Evolutionary conservation across 495 filamentous ascomycete species (phyloP), one percentile per base, ranked within the genome.

Genomic region (Hypoxylon fragiforme): DNA sequence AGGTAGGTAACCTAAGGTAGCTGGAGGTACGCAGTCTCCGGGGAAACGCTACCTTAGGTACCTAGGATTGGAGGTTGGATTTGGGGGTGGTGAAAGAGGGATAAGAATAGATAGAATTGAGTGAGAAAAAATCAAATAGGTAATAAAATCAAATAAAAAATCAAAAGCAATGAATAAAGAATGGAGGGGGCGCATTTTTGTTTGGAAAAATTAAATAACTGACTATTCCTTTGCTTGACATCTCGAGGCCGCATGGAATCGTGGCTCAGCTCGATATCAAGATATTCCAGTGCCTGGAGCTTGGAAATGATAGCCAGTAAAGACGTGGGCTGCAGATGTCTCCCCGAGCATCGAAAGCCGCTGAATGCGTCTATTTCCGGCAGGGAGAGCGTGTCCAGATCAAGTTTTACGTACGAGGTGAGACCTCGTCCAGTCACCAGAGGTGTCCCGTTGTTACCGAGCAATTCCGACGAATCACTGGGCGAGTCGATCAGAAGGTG

Each of bases 251-350:
- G 47, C 12, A 15, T 44, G 3, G 58, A 53, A 36, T 62, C 58
- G 13, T 62, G 58, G 31, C 48, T 62, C 2, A 62, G 53, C 15
- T 57, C 48, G 20, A 57, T 41, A 19, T 62, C 53, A 9, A 62
- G 53, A 36, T 52, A 52, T 36, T 56, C 52, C 7, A 62, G 41
- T 7, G 37, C 19, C 20, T 46, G 45, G 18, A 62, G 58, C 38
- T 36, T 36, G 12, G 58, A 62, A 19, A 57, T 41, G 43, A 62
- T 43, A 34, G 47, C 53, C 15, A 62, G 12, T 1, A 57, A 14
- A 1, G 58, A 51, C 5, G 54, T 57, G 0, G 58, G 58, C 30
- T 52, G 47, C n/a, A 62, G 12, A 19, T 62, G 58, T 22, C 58
- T 57, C 16, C 58, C 58, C 0, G 58, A 44, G 24, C 53, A 62